A percentile compares a stretch with the other conserved stretches of the same genome.
Evolutionary conservation across 2,329 filamentous ascomycete species (phyloP).

Genomic region (Hymenoscyphus linearis): DNA sequence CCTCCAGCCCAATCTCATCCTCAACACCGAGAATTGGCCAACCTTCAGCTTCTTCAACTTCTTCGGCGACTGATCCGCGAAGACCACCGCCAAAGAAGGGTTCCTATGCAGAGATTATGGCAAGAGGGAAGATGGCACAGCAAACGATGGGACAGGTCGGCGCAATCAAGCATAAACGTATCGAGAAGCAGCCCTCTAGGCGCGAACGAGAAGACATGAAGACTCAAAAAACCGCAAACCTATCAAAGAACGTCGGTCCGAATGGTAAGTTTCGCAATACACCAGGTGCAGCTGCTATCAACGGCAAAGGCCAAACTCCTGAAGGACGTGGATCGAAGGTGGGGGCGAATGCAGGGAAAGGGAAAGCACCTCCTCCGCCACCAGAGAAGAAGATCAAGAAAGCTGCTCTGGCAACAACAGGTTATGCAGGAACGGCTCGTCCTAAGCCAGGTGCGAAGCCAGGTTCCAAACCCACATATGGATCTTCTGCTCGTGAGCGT

Average conservation of each 20-base stretch:
- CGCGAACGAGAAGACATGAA: constrained; percentile 37
- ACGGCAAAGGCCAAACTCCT: constrained; percentile 8
- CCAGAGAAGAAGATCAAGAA: constrained; percentile 57
- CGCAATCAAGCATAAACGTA: constrained; percentile 69
- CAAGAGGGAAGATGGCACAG: constrained; percentile 63
- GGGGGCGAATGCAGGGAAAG: constrained; percentile 20
- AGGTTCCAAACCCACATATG: constrained; percentile 23
- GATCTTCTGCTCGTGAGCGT: constrained; percentile 19
- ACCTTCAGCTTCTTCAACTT: constrained; percentile 26
- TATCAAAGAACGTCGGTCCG: constrained; percentile 25
- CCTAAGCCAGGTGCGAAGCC: constrained; percentile 43
- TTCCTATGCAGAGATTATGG: constrained; percentile 69
- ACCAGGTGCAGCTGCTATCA: constrained; percentile 7
- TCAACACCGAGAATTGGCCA: constrained; percentile 22
- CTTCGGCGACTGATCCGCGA: constrained; percentile 17
- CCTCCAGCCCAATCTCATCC: neutral
- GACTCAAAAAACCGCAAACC: constrained; percentile 20
- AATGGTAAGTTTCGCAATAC: constrained; percentile 25
- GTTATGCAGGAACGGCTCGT: constrained; percentile 60
- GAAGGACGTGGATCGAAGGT: constrained; percentile 14
- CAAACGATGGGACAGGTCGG: constrained; percentile 56
- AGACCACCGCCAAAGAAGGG: constrained; percentile 59
- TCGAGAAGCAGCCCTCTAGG: constrained; percentile 58
- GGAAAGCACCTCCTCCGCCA: constrained; percentile 27
- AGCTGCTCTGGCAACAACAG: constrained; percentile 55